Evolutionary conservation across 768 basidiomycete genomes (phyloP).

Genomic region (Auricularia cornea): DNA sequence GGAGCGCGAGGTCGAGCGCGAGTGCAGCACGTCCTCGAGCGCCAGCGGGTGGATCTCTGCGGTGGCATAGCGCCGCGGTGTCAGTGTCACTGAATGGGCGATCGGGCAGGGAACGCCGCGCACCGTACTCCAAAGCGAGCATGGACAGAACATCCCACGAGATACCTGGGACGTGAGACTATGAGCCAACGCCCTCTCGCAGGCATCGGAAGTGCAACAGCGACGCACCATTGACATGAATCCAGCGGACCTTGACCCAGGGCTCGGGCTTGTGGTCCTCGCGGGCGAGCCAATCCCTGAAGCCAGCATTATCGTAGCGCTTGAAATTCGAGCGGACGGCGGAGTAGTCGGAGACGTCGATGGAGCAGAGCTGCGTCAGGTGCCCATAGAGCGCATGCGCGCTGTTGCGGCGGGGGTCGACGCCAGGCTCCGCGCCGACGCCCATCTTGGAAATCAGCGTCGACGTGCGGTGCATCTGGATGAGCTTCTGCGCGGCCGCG

Average conservation of each 20-base stretch:
- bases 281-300: slow-evolving; percentile 47
- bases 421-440: slow-evolving; percentile 62
- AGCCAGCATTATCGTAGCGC: slow-evolving; percentile 52
- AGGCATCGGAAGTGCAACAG: too few species aligned
- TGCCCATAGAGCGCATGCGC: slow-evolving; percentile 49
- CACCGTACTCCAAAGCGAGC: slow-evolving; percentile 56
- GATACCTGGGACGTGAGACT: slow-evolving; percentile 10
- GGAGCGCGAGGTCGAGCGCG: slow-evolving; percentile 44
- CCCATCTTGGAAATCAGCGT: slow-evolving; percentile 22
- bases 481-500: slow-evolving; percentile 49
- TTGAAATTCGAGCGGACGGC: slow-evolving; percentile 43
- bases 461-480: slow-evolving; percentile 51
- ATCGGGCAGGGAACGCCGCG: too few species aligned
- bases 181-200: too few species aligned
- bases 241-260: slow-evolving; percentile 69
- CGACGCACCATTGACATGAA: slow-evolving; percentile 52
- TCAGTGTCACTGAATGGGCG: too few species aligned
- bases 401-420: slow-evolving; percentile 55
- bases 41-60: slow-evolving; percentile 53
- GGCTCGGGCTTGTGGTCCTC: slow-evolving; percentile 36
- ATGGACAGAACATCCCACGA: slow-evolving; percentile 68
- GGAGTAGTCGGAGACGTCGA: slow-evolving; percentile 63
- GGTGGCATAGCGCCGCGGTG: too few species aligned
- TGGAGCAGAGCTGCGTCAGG: slow-evolving; percentile 51
- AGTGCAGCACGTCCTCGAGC: slow-evolving; percentile 59